phyloP scores from a whole-genome alignment of 2,329 filamentous ascomycete genomes.

The Dothidotthia symphoricarpi region DNA sequence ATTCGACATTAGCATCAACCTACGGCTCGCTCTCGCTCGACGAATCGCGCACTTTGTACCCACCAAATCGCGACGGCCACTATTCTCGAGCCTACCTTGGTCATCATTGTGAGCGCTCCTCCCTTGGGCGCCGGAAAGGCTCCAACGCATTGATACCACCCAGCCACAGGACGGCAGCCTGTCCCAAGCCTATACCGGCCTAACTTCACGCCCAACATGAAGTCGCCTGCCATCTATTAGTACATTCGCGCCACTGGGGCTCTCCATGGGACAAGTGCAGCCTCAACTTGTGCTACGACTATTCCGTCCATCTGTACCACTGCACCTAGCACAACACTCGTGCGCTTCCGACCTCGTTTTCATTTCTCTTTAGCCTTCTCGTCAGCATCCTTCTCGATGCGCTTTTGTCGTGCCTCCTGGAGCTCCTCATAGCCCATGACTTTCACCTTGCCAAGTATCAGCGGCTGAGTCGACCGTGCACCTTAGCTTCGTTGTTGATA shows the following conservation, averaged over 20 bases:
- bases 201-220: too few species aligned
- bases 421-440: slow-evolving; percentile 3
- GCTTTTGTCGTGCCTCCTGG: slow-evolving; percentile 1
- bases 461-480: not conserved
- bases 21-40: too few species aligned
- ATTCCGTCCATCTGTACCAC: not conserved
- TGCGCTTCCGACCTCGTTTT: slow-evolving; percentile 8
- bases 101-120: too few species aligned
- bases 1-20: too few species aligned
- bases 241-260: slow-evolving; percentile 1
- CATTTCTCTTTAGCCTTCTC: slow-evolving; percentile 7
- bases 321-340: slow-evolving; percentile 1
- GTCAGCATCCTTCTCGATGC: slow-evolving; percentile 4
- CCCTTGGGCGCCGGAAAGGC: too few species aligned
- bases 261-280: not conserved
- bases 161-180: too few species aligned
- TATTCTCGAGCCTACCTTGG: too few species aligned
- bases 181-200: too few species aligned
- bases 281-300: not conserved
- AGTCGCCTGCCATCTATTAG: not conserved
- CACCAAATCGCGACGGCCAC: too few species aligned
- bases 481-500: slow-evolving; percentile 31
- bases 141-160: too few species aligned
- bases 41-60: too few species aligned
- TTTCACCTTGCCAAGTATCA: not conserved